Evolutionary conservation across 345 rosid genomes (phyloP), one percentile per base, ranked within the genome.

Genomic region (Carallia pectinifolia): DNA sequence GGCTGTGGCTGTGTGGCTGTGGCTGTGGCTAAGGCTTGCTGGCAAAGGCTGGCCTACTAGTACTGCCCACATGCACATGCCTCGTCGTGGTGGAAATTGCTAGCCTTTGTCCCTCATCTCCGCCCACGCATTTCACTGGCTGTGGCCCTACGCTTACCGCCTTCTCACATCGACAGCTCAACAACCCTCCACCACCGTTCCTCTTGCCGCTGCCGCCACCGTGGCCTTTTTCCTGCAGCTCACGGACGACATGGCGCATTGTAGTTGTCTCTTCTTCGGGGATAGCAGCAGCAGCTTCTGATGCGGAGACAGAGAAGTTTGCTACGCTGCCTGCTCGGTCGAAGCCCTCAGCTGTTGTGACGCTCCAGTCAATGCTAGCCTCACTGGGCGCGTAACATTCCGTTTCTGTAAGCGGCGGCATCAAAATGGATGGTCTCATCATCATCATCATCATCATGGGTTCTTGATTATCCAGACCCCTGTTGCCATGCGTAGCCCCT

Each of bases 361-460:
- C 97, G 63, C 97, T 95, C 97, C 99, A 92, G 18, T 88, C 88
- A 2, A 92, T 82, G 83, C 97, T 95, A 1, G 87, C 93, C 70
- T 95, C 99, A 66, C 97, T 92, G 0, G 97, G 97, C 71, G 84
- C 97, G 53, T 95, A 95, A 27, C 84, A 83, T 61, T 91, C 97
- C 1, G 82, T 78, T 44, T 67, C 54, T 1, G 80, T 71, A 10
- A 65, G 31, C 2, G 68, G 62, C 1, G 69, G 80, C 13, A 61
- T 71, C 59, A 68, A 9, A 9, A 65, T 37, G 3, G 70, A 65
- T 1, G 71, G 81, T 18, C 62, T 71, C 54, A 68, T 34, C 2
- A 65, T 40, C 34, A 33, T 33, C 34, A 33, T 33, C 34, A 33
- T 33, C 34, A 65, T 40, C 48, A 40, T 40, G 48, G 48, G 13